Conservation (phyloP, 768 basidiomycete species). For the Tricholoma flavovirens region DNA sequence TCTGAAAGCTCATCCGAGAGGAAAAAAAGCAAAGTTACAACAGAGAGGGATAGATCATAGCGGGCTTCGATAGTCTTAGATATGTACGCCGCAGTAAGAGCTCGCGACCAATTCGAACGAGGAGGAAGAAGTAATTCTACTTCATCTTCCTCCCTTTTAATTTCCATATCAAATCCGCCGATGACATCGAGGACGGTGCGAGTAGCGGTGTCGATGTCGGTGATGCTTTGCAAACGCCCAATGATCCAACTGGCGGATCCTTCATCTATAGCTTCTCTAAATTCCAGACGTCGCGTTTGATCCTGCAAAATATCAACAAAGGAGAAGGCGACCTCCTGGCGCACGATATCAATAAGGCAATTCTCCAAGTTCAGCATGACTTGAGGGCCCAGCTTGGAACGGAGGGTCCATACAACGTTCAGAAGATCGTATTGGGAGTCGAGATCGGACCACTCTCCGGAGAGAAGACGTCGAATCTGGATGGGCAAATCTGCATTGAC, state of each 20-base stretch:
- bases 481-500: slow-evolving; percentile 66
- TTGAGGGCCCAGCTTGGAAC: slow-evolving; percentile 53
- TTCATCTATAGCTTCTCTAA: slow-evolving; percentile 55
- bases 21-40: slow-evolving; percentile 68
- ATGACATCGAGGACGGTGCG: slow-evolving; percentile 62
- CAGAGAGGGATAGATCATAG: slow-evolving; percentile 65
- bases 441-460: slow-evolving; percentile 31
- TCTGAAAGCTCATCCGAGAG: slow-evolving; percentile 54
- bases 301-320: slow-evolving; percentile 71
- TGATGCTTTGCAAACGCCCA: slow-evolving; percentile 51
- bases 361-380: slow-evolving; percentile 52
- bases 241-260: slow-evolving; percentile 55
- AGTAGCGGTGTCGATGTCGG: slow-evolving; percentile 50
- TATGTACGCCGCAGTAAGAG: slow-evolving; percentile 58
- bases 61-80: slow-evolving; percentile 61
- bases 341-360: slow-evolving; percentile 56
- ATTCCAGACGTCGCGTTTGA: slow-evolving; percentile 46
- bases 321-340: slow-evolving; percentile 75
- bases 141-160: slow-evolving; percentile 77
- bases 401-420: slow-evolving; percentile 57
- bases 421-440: slow-evolving; percentile 55
- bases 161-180: slow-evolving; percentile 61
- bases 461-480: slow-evolving; percentile 45
- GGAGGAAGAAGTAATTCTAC: slow-evolving; percentile 49
- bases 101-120: slow-evolving; percentile 56